These are phyloP conservation scores for Saccharomyces jurei DNA, from an alignment of 805 yeast species.

Conservation along the genomic window DNA sequence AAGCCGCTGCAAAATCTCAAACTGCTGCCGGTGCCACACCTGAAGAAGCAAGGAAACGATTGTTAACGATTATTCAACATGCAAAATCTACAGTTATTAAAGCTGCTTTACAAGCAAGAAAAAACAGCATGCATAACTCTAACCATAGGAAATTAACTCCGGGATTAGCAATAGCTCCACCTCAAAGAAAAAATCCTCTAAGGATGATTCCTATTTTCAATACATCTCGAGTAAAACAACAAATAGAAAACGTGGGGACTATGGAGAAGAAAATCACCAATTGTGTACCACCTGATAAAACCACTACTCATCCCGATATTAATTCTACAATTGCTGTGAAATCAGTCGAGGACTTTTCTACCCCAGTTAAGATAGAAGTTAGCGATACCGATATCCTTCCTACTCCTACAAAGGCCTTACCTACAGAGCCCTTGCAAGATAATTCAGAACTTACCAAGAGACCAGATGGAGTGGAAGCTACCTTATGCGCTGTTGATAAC, in stretches of 20 bases:
- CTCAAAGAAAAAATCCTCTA: background rate
- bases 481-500: background rate
- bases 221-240: background rate
- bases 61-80: conserved; percentile 25
- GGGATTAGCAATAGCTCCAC: background rate
- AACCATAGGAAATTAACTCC: background rate
- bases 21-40: conserved; percentile 29
- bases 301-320: background rate
- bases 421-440: background rate
- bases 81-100: conserved; percentile 26
- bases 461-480: background rate
- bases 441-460: background rate
- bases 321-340: background rate
- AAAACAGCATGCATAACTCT: conserved; percentile 1
- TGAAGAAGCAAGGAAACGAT: conserved; percentile 25
- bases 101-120: conserved; percentile 16
- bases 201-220: background rate
- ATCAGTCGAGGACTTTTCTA: background rate
- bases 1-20: conserved; percentile 29
- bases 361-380: background rate
- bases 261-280: background rate
- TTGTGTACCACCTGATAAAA: background rate
- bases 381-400: background rate
- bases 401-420: background rate
- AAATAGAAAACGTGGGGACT: background rate